Evolutionary conservation across 306 rosid genomes (phyloP), one percentile per base, ranked within the genome.

Genomic region (Quercus wislizeni): DNA sequence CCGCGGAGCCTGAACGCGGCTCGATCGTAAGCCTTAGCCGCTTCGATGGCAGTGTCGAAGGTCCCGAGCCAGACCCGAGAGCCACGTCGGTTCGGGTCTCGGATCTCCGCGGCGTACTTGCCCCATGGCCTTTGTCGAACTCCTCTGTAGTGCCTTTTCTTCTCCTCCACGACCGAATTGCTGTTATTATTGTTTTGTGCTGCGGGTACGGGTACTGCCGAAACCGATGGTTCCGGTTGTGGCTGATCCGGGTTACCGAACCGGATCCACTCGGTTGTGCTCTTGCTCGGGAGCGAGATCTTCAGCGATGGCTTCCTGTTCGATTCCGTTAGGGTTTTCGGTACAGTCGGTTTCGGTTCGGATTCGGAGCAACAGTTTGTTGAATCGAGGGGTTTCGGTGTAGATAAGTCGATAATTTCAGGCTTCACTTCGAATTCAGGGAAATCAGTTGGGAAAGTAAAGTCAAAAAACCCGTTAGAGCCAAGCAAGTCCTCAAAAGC

Each of bases 81-180:
- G 23, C 98, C 98, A 20, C 88, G 86, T 43, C 86, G 83, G 76
- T 86, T 91, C 41, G 98, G 98, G 64, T 93, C 98, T 1, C 97
- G 89, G 78, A 93, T 93, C 87, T 93, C 98, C 4, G 98, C 92
- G 3, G 98, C 98, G 81, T 55, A 93, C 46, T 93, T 93, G 0
- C 98, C 98, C 98, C 98, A 93, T 13, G 98, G 97, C 72, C 98
- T 49, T 30, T 74, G 91, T 5, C 98, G 87, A 35, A 93, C 97
- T 0, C 98, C 98, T 17, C 98, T 69, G 85, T 93, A 87, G 80
- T 79, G 88, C 69, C 17, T 79, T 63, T 59, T 70, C 74, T n/a
- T 70, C 76, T 23, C 81, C 30, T 82, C 84, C 20, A 68, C 43
- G 1, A 2, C 55, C 41, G 79, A 25, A 7, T 27, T 55, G 0